A percentile compares a stretch with the other conserved stretches of the same genome.
phyloP scores from a whole-genome alignment of 2,329 filamentous ascomycete species.

The Diaporthe citri region DNA sequence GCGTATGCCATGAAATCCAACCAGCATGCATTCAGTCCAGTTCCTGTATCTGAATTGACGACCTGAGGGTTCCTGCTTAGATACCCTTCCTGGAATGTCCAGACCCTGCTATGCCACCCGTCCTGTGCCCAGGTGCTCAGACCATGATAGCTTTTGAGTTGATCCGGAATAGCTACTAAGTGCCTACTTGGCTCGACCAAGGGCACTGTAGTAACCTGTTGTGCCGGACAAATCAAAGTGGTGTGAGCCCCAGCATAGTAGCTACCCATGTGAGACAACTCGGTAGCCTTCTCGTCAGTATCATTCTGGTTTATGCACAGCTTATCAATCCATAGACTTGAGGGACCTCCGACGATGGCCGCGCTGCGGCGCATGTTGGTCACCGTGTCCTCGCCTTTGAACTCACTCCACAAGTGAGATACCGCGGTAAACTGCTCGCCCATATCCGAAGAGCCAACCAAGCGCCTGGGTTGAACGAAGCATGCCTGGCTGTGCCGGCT shows the following conservation, averaged over 20 bases:
- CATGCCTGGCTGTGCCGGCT: background rate
- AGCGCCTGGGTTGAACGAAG: background rate
- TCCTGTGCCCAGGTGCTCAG: background rate
- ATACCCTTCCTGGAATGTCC: background rate
- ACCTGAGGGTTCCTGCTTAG: constrained; percentile 1
- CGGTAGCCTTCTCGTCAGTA: background rate
- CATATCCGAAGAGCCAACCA: background rate
- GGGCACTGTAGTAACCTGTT: background rate
- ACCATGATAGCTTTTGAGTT: background rate
- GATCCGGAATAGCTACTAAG: background rate
- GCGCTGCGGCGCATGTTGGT: background rate
- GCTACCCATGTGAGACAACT: constrained; percentile 1
- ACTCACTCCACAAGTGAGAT: background rate
- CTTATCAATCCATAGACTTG: constrained; percentile 10
- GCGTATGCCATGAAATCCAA: background rate
- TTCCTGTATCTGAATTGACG: background rate
- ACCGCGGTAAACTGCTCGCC: background rate
- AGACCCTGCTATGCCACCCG: background rate
- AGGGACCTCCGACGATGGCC: background rate
- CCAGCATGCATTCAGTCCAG: background rate
- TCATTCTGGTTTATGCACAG: background rate
- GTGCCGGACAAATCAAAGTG: background rate
- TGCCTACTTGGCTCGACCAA: constrained; percentile 2
- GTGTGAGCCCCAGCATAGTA: background rate
- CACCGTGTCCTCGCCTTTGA: background rate